phyloP scores from a whole-genome alignment of 2,329 filamentous ascomycete species.

The Sporothrix schenckii region DNA sequence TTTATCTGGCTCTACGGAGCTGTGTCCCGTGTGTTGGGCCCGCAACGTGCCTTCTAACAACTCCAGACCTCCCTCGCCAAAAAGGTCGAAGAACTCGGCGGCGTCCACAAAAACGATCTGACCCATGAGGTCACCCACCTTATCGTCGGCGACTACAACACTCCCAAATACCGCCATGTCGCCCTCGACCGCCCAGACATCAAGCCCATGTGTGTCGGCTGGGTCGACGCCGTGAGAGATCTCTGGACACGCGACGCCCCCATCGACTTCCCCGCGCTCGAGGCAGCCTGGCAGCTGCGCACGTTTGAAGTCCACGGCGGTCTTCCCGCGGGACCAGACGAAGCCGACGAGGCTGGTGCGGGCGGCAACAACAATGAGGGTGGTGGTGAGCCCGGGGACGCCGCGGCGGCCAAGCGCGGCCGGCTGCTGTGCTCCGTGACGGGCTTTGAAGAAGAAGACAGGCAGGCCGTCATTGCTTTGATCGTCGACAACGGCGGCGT shows the following conservation, averaged over 20 bases:
- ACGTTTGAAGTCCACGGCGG: slow-evolving; percentile 61
- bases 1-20: not conserved
- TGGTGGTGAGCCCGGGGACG: not conserved
- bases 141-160: slow-evolving; percentile 84
- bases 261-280: slow-evolving; percentile 71
- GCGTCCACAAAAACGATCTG: slow-evolving; percentile 83
- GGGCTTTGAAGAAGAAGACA: slow-evolving; percentile 63
- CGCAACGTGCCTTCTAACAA: slow-evolving; percentile 23
- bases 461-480: slow-evolving; percentile 69
- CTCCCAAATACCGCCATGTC: slow-evolving; percentile 93
- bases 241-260: slow-evolving; percentile 80
- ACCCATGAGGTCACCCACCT: slow-evolving; percentile 97
- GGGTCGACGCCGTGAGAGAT: slow-evolving; percentile 78
- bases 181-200: slow-evolving; percentile 87
- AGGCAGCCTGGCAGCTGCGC: slow-evolving; percentile 66
- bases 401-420: slow-evolving; percentile 42
- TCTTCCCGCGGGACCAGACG: slow-evolving; percentile 41
- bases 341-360: slow-evolving; percentile 23
- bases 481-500: slow-evolving; percentile 73
- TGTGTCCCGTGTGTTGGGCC: slow-evolving; percentile 9
- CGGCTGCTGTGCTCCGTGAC: slow-evolving; percentile 59
- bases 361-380: not conserved
- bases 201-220: slow-evolving; percentile 76
- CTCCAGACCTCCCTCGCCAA: slow-evolving; percentile 54
- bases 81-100: slow-evolving; percentile 79